These are phyloP conservation scores for Populus euphratica DNA, from an alignment of 345 rosid genomes.

Conservation along the genomic window DNA sequence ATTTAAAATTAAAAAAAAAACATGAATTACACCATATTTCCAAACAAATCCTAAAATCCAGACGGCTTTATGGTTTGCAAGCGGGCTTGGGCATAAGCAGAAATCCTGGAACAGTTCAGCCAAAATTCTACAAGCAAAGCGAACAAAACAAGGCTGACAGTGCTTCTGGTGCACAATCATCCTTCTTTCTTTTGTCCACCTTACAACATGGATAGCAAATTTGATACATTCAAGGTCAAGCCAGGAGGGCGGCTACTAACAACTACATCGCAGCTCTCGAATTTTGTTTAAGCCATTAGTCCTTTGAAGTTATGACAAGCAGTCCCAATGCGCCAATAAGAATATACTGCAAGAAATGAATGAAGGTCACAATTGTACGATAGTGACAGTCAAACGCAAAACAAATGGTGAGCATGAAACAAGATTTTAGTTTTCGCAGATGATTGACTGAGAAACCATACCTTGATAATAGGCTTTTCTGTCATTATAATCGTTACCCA, in stretches of 20 bases:
- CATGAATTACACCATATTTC: rapidly evolving
- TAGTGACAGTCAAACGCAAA: neutral
- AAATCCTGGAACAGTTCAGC: neutral
- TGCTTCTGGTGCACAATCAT: neutral
- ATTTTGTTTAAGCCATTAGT: slow-evolving; percentile 31
- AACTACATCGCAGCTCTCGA: neutral
- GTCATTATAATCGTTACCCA: slow-evolving; percentile 77
- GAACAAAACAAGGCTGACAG: neutral
- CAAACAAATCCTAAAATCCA: neutral
- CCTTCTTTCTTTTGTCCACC: neutral
- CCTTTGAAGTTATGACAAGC: slow-evolving; percentile 85
- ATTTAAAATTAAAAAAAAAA: too few species aligned
- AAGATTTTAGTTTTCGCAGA: neutral
- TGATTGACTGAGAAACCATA: slow-evolving; percentile 16
- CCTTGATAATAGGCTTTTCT: slow-evolving; percentile 77
- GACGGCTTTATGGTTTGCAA: neutral
- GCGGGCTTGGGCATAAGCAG: neutral
- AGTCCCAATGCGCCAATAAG: slow-evolving; percentile 82
- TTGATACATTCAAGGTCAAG: neutral
- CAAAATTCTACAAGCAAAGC: neutral
- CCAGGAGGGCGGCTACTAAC: neutral
- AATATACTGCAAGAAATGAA: slow-evolving; percentile 56
- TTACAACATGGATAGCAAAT: neutral
- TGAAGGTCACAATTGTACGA: neutral
- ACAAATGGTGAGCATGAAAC: neutral